Conservation (phyloP, 2,329 filamentous ascomycete genomes). For the Fusarium austroafricanum region DNA sequence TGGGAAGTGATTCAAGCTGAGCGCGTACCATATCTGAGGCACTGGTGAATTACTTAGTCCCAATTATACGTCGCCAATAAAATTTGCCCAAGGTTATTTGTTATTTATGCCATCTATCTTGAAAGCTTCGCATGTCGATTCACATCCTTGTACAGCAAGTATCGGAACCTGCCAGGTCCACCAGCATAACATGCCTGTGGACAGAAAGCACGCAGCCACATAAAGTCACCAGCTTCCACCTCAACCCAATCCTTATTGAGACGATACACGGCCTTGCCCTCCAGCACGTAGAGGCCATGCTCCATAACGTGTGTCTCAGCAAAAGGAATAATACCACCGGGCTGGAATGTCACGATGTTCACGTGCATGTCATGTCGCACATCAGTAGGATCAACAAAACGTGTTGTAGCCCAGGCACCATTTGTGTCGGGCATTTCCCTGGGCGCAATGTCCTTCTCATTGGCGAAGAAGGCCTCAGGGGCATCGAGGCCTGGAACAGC, state of each 20-base stretch:
- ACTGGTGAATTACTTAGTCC: no score
- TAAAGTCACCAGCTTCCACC: conserved; percentile 28
- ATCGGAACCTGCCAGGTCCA: conserved; percentile 26
- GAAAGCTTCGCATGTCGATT: conserved; percentile 18
- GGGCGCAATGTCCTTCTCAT: conserved; percentile 21
- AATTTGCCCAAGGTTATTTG: neutral
- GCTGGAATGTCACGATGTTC: conserved; percentile 29
- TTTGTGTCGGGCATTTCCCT: conserved; percentile 29
- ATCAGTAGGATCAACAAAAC: conserved; percentile 21
- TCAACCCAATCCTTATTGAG: conserved; percentile 30
- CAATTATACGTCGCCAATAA: no score
- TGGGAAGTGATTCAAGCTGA: no score
- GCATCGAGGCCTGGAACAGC: conserved; percentile 17
- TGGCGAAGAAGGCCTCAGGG: conserved; percentile 22
- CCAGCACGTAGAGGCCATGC: conserved; percentile 26
- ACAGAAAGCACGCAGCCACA: conserved; percentile 31
- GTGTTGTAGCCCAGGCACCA: conserved; percentile 27
- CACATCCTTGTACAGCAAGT: conserved; percentile 27
- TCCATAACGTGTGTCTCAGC: conserved; percentile 35
- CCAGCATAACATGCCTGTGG: conserved; percentile 31
- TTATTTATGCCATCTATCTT: neutral
- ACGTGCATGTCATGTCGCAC: conserved; percentile 33
- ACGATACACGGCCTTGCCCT: conserved; percentile 28
- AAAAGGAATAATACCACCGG: conserved; percentile 22
- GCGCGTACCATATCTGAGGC: no score